Base-by-base conservation (phyloP, 2,329 filamentous ascomycete genomes). In the Paecilomyces fulvus region DNA sequence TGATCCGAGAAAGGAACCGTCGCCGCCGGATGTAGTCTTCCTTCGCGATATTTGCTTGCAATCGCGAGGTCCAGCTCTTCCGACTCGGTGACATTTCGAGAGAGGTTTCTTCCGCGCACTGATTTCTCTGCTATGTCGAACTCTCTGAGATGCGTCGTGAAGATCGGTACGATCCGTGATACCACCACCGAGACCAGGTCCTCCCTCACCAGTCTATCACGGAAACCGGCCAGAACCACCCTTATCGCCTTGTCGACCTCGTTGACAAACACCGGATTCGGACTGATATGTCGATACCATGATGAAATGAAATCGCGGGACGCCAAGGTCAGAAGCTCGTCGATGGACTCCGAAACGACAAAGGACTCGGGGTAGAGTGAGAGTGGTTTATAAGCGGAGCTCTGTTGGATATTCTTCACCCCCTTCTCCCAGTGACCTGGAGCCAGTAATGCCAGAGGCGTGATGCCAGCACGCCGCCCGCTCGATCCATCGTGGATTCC, bases 31-130 rank as follows among this genome's bases (percentile, higher is more conserved):
- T 99, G 95, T 57, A 99, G 78, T 60, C 88, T 90, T 25, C 92
- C 92, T 70, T 95, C 88, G 55, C 83, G 87, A 73, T 94, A 99
- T 73, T 95, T 96, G 46, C 84, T 87, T n/a, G 94, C 94, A 72
- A 99, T 95, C 1, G 94, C 94, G 62, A 95, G 79, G 71, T 97
- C 92, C 65, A 99, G 78, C 79, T 99, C 94, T 68, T 96, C 92
- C 0, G 92, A 95, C 74, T 99, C 94, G 2, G 95, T 97, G 55
- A 99, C 86, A 61, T 87, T 91, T 54, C 90, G 85, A 64, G 91
- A 94, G 56, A 97, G 78, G 72, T 95, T 90, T 69, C 86, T 88
- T 11, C 95, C 95, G 55, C 92, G 83, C 10, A 99, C 89, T 8
- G 85, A 82, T 56, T 88, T 83, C 75, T 99, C 94, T 0, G 94